A percentile compares a stretch with the other conserved stretches of the same genome.
These are phyloP conservation scores for Aureobasidium sp. DNA, from an alignment of 2,329 filamentous ascomycete genomes.

Conservation along the genomic window DNA sequence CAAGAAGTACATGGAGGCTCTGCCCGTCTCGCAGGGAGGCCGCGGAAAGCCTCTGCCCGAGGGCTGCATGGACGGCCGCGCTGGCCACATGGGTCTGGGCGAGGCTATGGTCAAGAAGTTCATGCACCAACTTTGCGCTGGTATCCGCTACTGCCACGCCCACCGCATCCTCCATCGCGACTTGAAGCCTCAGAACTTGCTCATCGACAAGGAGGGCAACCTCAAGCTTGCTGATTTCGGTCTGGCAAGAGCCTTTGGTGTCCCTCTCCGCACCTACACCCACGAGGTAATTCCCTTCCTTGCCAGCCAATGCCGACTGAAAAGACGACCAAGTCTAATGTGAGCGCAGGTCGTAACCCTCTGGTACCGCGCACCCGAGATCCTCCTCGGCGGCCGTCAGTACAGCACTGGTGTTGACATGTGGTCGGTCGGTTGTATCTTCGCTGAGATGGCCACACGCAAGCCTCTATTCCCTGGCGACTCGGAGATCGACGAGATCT, in stretches of 20 bases:
- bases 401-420: constrained; percentile 94
- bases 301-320: neutral
- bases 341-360: constrained; percentile 67
- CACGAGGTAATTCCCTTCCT: constrained; percentile 56
- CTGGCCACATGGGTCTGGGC: constrained; percentile 64
- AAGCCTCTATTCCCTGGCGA: constrained; percentile 90
- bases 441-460: constrained; percentile 92
- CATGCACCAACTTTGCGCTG: constrained; percentile 82
- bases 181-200: constrained; percentile 89
- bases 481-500: constrained; percentile 89
- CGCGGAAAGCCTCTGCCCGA: constrained; percentile 80
- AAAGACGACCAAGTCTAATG: neutral
- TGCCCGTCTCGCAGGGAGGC: constrained; percentile 76
- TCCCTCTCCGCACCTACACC: constrained; percentile 84
- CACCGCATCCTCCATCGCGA: constrained; percentile 97
- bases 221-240: constrained; percentile 94
- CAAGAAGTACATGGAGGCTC: constrained; percentile 93
- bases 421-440: constrained; percentile 93
- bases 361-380: constrained; percentile 88
- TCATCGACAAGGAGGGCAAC: constrained; percentile 87
- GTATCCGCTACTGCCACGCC: constrained; percentile 96
- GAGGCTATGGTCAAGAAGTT: constrained; percentile 83
- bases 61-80: constrained; percentile 52
- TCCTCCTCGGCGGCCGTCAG: constrained; percentile 81
- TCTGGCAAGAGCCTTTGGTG: constrained; percentile 84